Evolutionary conservation across 768 basidiomycete species (phyloP).

Genomic region (Pholiota molesta): DNA sequence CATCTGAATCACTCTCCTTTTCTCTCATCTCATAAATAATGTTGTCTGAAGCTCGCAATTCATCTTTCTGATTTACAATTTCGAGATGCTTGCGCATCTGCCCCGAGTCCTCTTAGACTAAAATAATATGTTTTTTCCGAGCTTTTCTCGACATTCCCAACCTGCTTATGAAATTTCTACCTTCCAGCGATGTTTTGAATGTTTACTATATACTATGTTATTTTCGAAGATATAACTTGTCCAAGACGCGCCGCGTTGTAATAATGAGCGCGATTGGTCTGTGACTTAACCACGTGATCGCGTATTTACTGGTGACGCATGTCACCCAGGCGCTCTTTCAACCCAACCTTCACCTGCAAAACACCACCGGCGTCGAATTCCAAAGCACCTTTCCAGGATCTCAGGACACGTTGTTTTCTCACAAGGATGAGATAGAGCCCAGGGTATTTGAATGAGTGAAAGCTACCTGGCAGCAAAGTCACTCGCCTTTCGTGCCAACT

Average conservation of each 20-base stretch:
- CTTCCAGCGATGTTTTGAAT: too few species aligned
- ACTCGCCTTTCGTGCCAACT: slow-evolving; percentile 50
- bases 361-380: too few species aligned
- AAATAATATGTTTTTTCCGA: background rate
- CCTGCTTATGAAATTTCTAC: too few species aligned
- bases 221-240: too few species aligned
- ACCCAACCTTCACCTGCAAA: too few species aligned
- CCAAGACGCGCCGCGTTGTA: background rate
- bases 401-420: background rate
- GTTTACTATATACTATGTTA: too few species aligned
- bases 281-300: background rate
- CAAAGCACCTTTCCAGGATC: background rate
- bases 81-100: background rate
- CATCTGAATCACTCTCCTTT: slow-evolving; percentile 13
- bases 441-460: slow-evolving; percentile 15
- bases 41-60: slow-evolving; percentile 4
- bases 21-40: slow-evolving; percentile 9
- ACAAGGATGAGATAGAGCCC: slow-evolving; percentile 12
- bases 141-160: background rate
- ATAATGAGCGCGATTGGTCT: background rate
- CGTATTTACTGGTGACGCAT: background rate
- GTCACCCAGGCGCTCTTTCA: background rate
- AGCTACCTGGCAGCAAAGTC: slow-evolving; percentile 32
- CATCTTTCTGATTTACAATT: background rate
- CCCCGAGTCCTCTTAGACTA: background rate